Evolutionary conservation across 1,284 basidiomycete genomes (phyloP).

Genomic region (Caloboletus inedulis): DNA sequence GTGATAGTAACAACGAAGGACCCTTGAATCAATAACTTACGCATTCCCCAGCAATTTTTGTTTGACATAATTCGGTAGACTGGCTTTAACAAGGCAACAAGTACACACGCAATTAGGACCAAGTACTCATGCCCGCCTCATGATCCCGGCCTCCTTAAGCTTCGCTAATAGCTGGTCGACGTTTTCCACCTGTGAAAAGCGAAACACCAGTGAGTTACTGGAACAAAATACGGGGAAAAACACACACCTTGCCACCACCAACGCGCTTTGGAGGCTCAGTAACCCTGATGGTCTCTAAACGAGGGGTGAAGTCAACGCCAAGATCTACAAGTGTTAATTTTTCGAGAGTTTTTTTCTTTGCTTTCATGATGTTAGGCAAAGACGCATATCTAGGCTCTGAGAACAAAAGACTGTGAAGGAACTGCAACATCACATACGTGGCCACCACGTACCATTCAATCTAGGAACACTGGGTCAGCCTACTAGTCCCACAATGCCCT

Average conservation of each 20-base stretch:
- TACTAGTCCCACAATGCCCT: conserved; percentile 1
- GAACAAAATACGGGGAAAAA: not conserved
- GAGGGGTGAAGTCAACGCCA: conserved; percentile 77
- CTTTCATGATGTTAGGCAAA: conserved; percentile 96
- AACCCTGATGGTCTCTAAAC: conserved; percentile 88
- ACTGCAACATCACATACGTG: not conserved
- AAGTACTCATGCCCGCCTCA: conserved; percentile 31
- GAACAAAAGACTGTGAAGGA: not conserved
- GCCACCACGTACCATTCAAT: conserved; percentile 50
- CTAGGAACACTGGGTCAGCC: conserved; percentile 32
- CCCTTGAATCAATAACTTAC: conserved; percentile 22
- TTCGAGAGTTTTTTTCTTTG: conserved; percentile 97
- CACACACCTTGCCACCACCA: conserved; percentile 84
- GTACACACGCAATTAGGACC: conserved; percentile 3
- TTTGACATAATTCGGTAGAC: not conserved
- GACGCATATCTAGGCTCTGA: conserved; percentile 92
- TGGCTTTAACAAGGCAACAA: not conserved
- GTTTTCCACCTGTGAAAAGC: conserved; percentile 55
- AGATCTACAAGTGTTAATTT: conserved; percentile 82
- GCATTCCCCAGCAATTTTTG: not conserved
- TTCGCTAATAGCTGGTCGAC: conserved; percentile 91
- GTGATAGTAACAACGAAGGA: conserved; percentile 8
- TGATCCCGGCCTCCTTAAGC: conserved; percentile 87
- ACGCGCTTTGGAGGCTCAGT: conserved; percentile 87
- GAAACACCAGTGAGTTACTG: not conserved